Base-by-base conservation (phyloP, 768 basidiomycete species). In the Suillus ampliporus region DNA sequence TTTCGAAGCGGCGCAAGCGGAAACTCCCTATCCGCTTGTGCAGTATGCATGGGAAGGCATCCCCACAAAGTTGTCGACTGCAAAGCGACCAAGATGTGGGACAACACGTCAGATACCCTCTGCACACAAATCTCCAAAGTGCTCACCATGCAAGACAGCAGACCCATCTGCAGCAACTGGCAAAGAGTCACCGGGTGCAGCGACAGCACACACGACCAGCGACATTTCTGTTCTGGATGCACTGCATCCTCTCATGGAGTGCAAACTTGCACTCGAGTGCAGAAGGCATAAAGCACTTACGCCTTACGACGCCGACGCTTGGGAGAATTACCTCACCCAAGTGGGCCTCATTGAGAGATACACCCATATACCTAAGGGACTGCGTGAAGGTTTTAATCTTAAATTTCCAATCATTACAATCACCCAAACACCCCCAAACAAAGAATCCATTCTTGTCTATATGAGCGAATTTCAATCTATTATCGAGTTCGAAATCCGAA, bases 401-500 rank as follows among this genome's bases (percentile, higher is more conserved):
- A 52, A 65, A 46, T 65, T 68, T 46, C 64, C 64, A 1, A 10
- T 19, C 17, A 56, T 64, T 5, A 4, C 5, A 1, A 1, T 2
- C 34, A n/a, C 44, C 10, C 67, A 68, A 31, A 50, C 44, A 23
- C 67, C 64, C 5, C 64, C 61, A 4, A 67, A 67, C 53, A 62
- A 48, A 41, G 47, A 58, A 4, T 67, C 66, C 19, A 31, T 64
- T 56, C 5, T 31, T 6, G 50, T 15, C 1, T 64, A 60, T 37
- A 5, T 28, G 1, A 13, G 2, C 4, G 57, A 64, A 5, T 64
- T 67, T 21, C 17, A 47, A 26, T 46, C 57, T 4, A 58, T 44
- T 9, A 26, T 65, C 41, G 5, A n/a, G 2, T 41, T 58, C 0
- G 60, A 65, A 47, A 15, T 47, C 5, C 13, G 8, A 11, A 60